phyloP scores from a whole-genome alignment of 1,284 basidiomycete genomes.

The Ganoderma lucidum region DNA sequence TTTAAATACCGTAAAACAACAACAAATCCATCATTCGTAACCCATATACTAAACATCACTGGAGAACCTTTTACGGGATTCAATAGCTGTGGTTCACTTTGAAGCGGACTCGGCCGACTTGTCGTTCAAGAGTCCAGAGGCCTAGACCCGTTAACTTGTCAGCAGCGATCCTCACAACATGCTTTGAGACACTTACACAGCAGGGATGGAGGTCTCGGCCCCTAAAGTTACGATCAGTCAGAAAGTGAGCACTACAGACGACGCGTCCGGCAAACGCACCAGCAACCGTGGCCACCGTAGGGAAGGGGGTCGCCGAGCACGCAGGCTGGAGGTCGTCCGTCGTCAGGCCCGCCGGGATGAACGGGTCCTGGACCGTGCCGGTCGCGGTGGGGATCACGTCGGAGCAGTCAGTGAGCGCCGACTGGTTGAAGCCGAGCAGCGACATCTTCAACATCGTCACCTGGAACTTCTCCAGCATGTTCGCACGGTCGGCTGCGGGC shows the following conservation, averaged over 20 bases:
- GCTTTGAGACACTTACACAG: conserved; percentile 11
- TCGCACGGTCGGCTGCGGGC: conserved; percentile 34
- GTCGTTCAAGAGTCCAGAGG: not conserved
- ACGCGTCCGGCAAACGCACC: conserved; percentile 14
- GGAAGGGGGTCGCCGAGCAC: conserved; percentile 29
- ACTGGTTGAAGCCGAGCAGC: conserved; percentile 41
- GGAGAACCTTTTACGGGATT: not conserved
- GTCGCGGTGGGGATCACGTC: conserved; percentile 43
- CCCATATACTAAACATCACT: not conserved
- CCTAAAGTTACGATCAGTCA: conserved; percentile 11
- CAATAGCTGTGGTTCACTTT: not conserved
- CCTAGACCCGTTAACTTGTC: not conserved
- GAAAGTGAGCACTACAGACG: not conserved
- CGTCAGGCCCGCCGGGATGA: conserved; percentile 30
- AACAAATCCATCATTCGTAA: not conserved
- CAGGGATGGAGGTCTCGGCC: conserved; percentile 22
- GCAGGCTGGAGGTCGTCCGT: conserved; percentile 28
- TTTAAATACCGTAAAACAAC: not conserved
- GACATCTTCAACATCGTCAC: conserved; percentile 39
- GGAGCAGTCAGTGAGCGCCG: conserved; percentile 44
- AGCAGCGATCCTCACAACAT: not conserved
- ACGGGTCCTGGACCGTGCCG: conserved; percentile 36
- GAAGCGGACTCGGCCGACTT: not conserved
- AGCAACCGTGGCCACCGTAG: conserved; percentile 20
- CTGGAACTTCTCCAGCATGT: conserved; percentile 39